Base-by-base conservation (phyloP, 176 grass and related monocot genomes). In the Musa itinerans region DNA sequence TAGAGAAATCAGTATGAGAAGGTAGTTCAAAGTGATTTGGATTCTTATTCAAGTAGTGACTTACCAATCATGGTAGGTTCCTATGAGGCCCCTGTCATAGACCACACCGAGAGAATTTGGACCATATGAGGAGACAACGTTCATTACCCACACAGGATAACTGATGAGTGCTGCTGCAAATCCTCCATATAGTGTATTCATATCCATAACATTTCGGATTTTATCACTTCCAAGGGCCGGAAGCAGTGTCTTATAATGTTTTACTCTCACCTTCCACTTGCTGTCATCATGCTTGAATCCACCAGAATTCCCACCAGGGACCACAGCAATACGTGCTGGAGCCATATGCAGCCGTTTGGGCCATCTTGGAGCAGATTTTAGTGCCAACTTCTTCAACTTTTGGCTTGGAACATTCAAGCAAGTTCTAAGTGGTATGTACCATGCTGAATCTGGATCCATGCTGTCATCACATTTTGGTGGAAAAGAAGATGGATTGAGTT, bases 61-160 rank as follows among this genome's bases (percentile, higher is more conserved):
- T 72, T 83, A 96, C 93, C 93, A 96, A 83, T 96, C 90, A 73
- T 96, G 93, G 77, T 88, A 88, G 83, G 73, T 77, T 65, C 93
- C 93, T 64, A 96, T 88, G 23, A 96, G 87, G 0, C 93, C 93
- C 84, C 93, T 84, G 86, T 96, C 93, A 77, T 88, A 92, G 83
- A 92, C 81, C 67, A 84, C 81, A 76, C 90, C 90, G 71, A 96
- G 89, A 0, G 93, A 90, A 67, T 89, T 90, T 15, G 83, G 80
- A 0, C 68, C 87, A 73, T 92, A 92, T 20, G 87, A 90, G 75
- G 93, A 92, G 71, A 96, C 89, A 43, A 92, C 90, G 68, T 96
- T 96, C 93, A 96, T 96, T 63, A 92, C 93, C 93, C 93, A 96
- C 10, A 92, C 85, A 17, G 93, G 87, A 79, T 89, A 88, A 56